Evolutionary conservation across 331 rosid species (phyloP), one percentile per base, ranked within the genome.

Genomic region (Arachis monticola): DNA sequence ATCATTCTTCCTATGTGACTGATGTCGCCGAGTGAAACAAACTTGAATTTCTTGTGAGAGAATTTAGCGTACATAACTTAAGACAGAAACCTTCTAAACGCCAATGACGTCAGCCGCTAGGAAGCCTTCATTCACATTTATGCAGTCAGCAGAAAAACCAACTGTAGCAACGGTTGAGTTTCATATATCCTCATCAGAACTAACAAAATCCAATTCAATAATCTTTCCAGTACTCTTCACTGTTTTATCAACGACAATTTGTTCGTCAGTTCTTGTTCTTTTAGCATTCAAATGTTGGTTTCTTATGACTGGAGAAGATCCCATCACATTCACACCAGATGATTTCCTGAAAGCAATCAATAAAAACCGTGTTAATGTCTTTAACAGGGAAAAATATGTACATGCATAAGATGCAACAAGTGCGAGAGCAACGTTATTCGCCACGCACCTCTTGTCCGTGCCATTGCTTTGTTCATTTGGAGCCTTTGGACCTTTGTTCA

Each of bases 151-250:
- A 45, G 47, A 38, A 10, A 70, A 67, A 60, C 55, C 65, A 66
- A 35, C 73, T 27, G 3, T 64, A 30, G 41, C 77, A 47, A 46
- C 27, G 56, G 17, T 46, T 22, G 14, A 73, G 70, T 67, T 70
- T 84, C 78, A 88, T 52, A 81, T 32, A 69, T 85, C 99, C 30
- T 92, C 99, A 50, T 88, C 97, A 1, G 99, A 94, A 78, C 96
- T 95, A 61, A 87, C 74, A 81, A 78, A 58, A 69, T 85, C 93
- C 53, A 95, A 76, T 75, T 92, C 93, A 51, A 88, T 88, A 96
- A 94, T 83, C 79, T 88, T 92, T 66, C 64, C 96, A 2, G 70
- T 74, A 60, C 65, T 79, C 66, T 75, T 60, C 58, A 74, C 67
- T 73, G 84, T n/a, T 83, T 82, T 83, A 68, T 84, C 84, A 6